These are phyloP conservation scores for Epichloe aotearoae DNA, from an alignment of 2,329 filamentous ascomycete genomes.

Conservation along the genomic window DNA sequence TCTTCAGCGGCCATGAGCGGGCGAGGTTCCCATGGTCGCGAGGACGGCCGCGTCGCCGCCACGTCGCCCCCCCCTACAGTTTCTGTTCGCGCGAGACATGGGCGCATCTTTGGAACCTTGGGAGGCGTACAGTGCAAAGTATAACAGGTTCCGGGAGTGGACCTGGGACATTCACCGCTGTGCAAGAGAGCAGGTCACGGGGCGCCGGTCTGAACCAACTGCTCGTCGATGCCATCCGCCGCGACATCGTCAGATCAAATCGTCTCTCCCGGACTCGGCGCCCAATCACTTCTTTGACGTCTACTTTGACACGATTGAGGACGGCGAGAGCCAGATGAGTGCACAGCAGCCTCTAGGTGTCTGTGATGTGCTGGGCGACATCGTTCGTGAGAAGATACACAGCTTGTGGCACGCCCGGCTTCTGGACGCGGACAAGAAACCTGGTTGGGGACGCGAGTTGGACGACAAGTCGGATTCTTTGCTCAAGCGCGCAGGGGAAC, in stretches of 20 bases:
- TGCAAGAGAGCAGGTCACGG: constrained; percentile 4
- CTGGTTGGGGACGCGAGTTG: constrained; percentile 5
- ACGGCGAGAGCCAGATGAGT: background rate
- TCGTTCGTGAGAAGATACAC: background rate
- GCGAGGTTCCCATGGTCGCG: constrained; percentile 2
- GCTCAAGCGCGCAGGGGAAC: constrained; percentile 2
- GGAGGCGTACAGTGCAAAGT: constrained; percentile 2
- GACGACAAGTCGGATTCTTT: constrained; percentile 3
- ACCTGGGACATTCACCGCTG: constrained; percentile 3
- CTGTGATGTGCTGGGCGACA: background rate
- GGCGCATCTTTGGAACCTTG: constrained; percentile 5
- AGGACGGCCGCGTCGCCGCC: constrained; percentile 6
- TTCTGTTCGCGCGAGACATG: constrained; percentile 5
- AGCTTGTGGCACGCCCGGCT: constrained; percentile 6
- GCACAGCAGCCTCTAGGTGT: constrained; percentile 3
- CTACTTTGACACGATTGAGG: constrained; percentile 5
- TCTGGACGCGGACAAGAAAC: background rate
- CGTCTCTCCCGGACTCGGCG: background rate
- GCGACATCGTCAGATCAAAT: background rate
- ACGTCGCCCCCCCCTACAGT: constrained; percentile 6
- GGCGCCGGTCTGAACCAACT: constrained; percentile 5
- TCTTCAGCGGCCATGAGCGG: constrained; percentile 5
- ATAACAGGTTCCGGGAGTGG: constrained; percentile 6
- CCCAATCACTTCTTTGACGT: background rate
- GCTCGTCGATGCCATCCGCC: constrained; percentile 1